Conservation (phyloP, 805 yeast species). For the Kregervanrija fluxuum region DNA sequence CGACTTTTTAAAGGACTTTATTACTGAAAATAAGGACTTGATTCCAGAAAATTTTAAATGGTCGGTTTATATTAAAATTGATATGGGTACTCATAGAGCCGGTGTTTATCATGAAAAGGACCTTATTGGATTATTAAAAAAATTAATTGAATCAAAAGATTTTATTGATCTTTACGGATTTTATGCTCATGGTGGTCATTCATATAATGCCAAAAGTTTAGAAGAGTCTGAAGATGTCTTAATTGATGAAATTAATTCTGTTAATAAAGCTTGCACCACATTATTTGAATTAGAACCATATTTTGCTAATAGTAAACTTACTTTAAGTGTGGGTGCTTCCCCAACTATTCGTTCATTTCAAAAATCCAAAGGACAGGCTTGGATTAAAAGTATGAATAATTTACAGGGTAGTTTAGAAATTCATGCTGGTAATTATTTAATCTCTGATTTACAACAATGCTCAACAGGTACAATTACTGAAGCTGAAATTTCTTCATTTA, state of each 20-base stretch:
- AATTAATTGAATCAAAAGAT: constrained; percentile 13
- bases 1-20: constrained; percentile 34
- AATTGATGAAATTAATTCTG: constrained; percentile 47
- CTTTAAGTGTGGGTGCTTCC: constrained; percentile 68
- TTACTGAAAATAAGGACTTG: constrained; percentile 6
- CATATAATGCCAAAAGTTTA: constrained; percentile 42
- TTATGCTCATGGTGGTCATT: constrained; percentile 73
- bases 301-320: constrained; percentile 32
- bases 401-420: constrained; percentile 43
- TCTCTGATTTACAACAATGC: constrained; percentile 68
- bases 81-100: constrained; percentile 65
- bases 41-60: constrained; percentile 29
- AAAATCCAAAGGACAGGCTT: too few species aligned
- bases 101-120: constrained; percentile 32
- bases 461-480: constrained; percentile 7
- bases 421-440: constrained; percentile 70
- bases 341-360: constrained; percentile 57
- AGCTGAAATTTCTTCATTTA: constrained; percentile 14
- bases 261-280: constrained; percentile 23
- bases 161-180: constrained; percentile 49
- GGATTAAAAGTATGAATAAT: too few species aligned
- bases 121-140: constrained; percentile 19
- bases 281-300: constrained; percentile 37
- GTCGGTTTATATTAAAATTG: constrained; percentile 59
- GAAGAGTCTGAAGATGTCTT: constrained; percentile 41